Conservation (phyloP, 495 filamentous ascomycete species). For the Xylaria acuta region DNA sequence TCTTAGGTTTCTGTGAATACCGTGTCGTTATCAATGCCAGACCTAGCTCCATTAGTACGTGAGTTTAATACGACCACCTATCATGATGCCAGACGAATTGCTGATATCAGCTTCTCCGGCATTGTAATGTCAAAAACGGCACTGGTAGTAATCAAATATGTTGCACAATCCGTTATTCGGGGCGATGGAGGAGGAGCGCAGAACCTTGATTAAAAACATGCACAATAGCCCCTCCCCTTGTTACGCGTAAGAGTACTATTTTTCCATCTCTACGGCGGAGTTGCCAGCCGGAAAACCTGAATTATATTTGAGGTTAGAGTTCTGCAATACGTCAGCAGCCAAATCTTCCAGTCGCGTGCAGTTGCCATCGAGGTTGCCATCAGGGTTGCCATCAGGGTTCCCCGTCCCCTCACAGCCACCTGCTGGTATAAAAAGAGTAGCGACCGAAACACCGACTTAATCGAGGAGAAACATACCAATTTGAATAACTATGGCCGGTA, state of each 20-base stretch:
- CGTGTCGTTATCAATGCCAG: neutral
- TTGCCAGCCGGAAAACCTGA: neutral
- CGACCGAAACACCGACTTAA: neutral
- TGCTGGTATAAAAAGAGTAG: constrained; percentile 12
- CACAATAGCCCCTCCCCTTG: neutral
- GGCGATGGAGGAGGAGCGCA: neutral
- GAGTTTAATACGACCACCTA: neutral
- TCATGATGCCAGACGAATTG: neutral
- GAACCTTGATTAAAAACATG: neutral
- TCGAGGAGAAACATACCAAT: neutral
- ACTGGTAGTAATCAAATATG: neutral
- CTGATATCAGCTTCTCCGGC: neutral
- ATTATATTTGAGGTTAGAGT: neutral
- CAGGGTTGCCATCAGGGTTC: constrained; percentile 21
- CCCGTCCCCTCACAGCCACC: neutral
- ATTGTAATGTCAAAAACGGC: neutral
- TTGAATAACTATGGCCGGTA: constrained; percentile 11
- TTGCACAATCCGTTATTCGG: neutral
- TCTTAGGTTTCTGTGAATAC: constrained; percentile 17
- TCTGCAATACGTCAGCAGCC: neutral
- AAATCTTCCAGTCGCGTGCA: neutral
- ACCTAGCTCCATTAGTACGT: neutral
- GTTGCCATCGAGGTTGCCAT: constrained; percentile 28
- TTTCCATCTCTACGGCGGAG: neutral
- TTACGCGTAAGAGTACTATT: neutral